Percentiles rank a stretch among this genome's conserved stretches.
Evolutionary conservation across 2,329 filamentous ascomycete species (phyloP).

Genomic region (Rachicladosporium sp.): DNA sequence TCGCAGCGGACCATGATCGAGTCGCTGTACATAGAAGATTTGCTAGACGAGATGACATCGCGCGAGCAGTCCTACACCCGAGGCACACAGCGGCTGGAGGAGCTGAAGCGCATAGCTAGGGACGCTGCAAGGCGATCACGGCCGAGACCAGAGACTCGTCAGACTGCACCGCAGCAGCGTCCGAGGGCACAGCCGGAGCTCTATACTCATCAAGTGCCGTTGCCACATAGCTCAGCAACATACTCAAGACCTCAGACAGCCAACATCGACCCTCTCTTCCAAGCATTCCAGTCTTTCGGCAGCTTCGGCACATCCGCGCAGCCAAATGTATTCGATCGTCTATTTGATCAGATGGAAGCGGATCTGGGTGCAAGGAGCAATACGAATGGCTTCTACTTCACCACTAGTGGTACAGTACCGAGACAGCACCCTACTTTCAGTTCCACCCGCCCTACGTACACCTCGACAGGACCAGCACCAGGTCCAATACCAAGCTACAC

Average conservation of each 20-base stretch:
- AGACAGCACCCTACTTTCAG: background rate
- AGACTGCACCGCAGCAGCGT: too few species aligned
- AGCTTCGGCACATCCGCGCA: constrained; percentile 1
- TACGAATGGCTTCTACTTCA: constrained; percentile 1
- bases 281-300: constrained; percentile 1
- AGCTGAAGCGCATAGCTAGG: too few species aligned
- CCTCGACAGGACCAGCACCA: constrained; percentile 1
- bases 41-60: constrained; percentile 15
- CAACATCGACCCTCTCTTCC: too few species aligned
- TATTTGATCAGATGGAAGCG: constrained; percentile 3
- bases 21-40: constrained; percentile 11
- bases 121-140: too few species aligned
- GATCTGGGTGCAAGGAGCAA: background rate
- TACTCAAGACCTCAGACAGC: too few species aligned
- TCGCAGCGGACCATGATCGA: constrained; percentile 12
- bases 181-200: too few species aligned
- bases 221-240: too few species aligned
- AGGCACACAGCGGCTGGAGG: too few species aligned
- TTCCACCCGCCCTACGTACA: background rate
- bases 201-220: too few species aligned
- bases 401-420: background rate
- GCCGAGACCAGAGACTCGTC: too few species aligned
- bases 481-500: constrained; percentile 4
- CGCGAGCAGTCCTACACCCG: constrained; percentile 9
- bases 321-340: constrained; percentile 2